Evolutionary conservation across 805 yeast species (phyloP).

Genomic region (Metschnikowia lochheadii): DNA sequence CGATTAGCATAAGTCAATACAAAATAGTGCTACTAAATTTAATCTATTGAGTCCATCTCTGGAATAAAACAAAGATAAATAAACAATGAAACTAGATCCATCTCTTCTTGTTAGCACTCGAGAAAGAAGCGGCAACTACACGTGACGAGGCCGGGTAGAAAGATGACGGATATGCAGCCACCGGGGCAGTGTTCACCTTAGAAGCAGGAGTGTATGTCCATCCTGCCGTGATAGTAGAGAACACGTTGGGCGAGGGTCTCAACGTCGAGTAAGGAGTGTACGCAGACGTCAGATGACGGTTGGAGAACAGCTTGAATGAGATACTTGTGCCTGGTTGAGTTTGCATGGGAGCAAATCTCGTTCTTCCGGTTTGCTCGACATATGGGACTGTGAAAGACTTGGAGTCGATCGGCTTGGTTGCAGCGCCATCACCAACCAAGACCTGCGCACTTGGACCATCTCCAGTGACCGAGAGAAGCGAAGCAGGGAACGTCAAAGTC

Average conservation of each 20-base stretch:
- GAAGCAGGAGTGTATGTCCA: constrained; percentile 72
- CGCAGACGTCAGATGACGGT: constrained; percentile 63
- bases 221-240: constrained; percentile 78
- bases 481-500: constrained; percentile 35
- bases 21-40: background rate
- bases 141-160: constrained; percentile 61
- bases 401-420: constrained; percentile 23
- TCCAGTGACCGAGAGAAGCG: constrained; percentile 35
- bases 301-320: constrained; percentile 63
- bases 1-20: background rate
- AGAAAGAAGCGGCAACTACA: constrained; percentile 37
- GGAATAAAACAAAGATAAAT: background rate
- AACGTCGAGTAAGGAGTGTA: constrained; percentile 51
- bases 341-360: constrained; percentile 92
- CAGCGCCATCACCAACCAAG: constrained; percentile 14
- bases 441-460: constrained; percentile 40
- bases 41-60: background rate
- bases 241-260: constrained; percentile 38
- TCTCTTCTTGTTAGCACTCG: constrained; percentile 33
- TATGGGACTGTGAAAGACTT: constrained; percentile 67
- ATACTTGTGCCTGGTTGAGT: constrained; percentile 72
- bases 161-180: constrained; percentile 63
- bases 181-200: constrained; percentile 63
- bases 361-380: constrained; percentile 69
- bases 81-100: constrained; percentile 24